Evolutionary conservation across 305 asterid species (phyloP).

Genomic region (Fraxinus sp.): DNA sequence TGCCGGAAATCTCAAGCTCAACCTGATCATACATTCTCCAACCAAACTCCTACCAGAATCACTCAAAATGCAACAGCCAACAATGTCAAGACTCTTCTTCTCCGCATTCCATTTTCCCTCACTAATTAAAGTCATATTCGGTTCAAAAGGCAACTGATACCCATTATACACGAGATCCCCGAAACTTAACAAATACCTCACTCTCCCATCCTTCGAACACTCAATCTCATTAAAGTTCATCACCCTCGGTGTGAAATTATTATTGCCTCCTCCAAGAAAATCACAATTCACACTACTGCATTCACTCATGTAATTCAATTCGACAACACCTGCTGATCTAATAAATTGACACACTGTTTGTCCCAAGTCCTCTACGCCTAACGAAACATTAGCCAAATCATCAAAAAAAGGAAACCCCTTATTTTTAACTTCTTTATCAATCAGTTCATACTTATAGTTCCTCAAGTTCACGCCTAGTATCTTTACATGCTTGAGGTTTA

Average conservation of each 20-base stretch:
- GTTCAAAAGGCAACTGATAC: constrained; percentile 42
- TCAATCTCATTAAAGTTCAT: constrained; percentile 52
- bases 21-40: constrained; percentile 70
- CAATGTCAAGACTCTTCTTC: constrained; percentile 70
- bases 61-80: constrained; percentile 68
- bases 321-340: constrained; percentile 38
- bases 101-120: constrained; percentile 81
- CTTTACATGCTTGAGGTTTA: constrained; percentile 30
- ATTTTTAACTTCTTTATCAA: constrained; percentile 50
- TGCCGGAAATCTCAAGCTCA: constrained; percentile 70
- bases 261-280: constrained; percentile 48
- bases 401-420: constrained; percentile 47
- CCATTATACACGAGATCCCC: constrained; percentile 36
- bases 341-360: constrained; percentile 39
- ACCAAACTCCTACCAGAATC: constrained; percentile 50
- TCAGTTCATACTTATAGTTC: constrained; percentile 67
- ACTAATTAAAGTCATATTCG: constrained; percentile 55
- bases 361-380: constrained; percentile 40
- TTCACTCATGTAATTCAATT: constrained; percentile 53
- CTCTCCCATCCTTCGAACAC: constrained; percentile 61
- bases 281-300: constrained; percentile 62
- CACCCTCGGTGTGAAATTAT: constrained; percentile 38
- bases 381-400: constrained; percentile 43
- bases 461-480: constrained; percentile 66
- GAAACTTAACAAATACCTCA: constrained; percentile 65